Percentiles rank a stretch among this genome's conserved stretches.
Evolutionary conservation across 192 early-diverging fungal species (phyloP).

Genomic region (Gonapodya sp.): DNA sequence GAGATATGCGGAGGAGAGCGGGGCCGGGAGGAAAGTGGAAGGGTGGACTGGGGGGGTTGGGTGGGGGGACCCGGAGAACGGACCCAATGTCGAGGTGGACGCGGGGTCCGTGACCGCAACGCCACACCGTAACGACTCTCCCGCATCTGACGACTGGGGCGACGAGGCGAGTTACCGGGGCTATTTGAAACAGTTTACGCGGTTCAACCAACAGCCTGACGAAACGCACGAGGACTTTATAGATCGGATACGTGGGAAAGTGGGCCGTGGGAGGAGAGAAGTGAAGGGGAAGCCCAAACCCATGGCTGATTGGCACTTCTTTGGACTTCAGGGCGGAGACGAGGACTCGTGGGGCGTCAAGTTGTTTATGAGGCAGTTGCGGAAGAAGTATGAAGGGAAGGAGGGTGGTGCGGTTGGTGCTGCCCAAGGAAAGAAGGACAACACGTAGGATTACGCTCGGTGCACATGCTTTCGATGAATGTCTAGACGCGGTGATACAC

Average conservation of each 20-base stretch:
- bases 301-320: conserved; percentile 5
- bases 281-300: background rate
- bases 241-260: background rate
- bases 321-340: background rate
- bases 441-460: too few relatives aligned
- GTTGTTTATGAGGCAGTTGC: conserved; percentile 1
- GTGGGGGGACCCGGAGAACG: background rate
- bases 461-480: too few relatives aligned
- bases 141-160: conserved; percentile 22
- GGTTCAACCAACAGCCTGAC: conserved; percentile 14
- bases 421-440: too few relatives aligned
- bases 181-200: conserved; percentile 19
- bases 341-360: background rate
- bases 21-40: background rate
- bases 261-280: background rate
- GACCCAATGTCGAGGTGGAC: background rate
- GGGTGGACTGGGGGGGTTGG: background rate
- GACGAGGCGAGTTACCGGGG: conserved; percentile 27
- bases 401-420: too few relatives aligned
- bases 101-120: background rate
- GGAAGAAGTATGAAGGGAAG: background rate
- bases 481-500: too few relatives aligned
- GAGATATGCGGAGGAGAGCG: background rate
- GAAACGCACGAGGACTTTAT: background rate
- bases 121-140: background rate